These are phyloP conservation scores for Panicum hallii DNA, from an alignment of 202 grass and related monocot species.

Conservation along the genomic window DNA sequence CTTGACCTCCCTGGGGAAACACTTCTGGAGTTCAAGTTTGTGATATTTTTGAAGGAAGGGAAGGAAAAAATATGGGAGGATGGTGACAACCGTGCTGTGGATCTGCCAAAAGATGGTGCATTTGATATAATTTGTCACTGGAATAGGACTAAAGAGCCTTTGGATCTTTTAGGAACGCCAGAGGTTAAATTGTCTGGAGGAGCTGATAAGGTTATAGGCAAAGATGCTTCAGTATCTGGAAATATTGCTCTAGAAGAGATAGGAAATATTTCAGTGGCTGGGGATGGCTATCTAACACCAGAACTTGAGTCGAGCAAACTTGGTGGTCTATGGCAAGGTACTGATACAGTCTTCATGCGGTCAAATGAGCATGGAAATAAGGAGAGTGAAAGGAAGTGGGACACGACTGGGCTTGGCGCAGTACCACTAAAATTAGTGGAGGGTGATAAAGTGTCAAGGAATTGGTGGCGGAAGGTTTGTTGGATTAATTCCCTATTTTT, in stretches of 20 bases:
- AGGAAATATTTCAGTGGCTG: constrained; percentile 12
- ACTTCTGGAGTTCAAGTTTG: constrained; percentile 82
- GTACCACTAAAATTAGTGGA: constrained; percentile 75
- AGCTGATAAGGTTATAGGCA: not conserved
- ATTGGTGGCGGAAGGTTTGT: constrained; percentile 95
- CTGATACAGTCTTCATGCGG: constrained; percentile 67
- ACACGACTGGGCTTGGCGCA: constrained; percentile 68
- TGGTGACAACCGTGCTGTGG: constrained; percentile 63
- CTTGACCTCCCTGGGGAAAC: constrained; percentile 61
- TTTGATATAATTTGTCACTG: constrained; percentile 76
- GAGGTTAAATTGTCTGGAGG: constrained; percentile 33
- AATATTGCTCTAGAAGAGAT: constrained; percentile 36
- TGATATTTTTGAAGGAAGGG: constrained; percentile 56
- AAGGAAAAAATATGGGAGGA: constrained; percentile 79
- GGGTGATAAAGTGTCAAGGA: constrained; percentile 74
- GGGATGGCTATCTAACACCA: constrained; percentile 32
- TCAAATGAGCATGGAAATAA: constrained; percentile 79
- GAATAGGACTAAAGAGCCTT: constrained; percentile 74
- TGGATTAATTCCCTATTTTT: constrained; percentile 13
- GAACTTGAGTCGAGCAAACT: constrained; percentile 56
- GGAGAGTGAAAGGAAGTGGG: constrained; percentile 65
- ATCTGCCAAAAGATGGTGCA: constrained; percentile 66
- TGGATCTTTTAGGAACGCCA: constrained; percentile 53
- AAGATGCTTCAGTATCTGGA: constrained; percentile 13
- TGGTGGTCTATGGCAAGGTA: constrained; percentile 82